Evolutionary conservation across 2,329 filamentous ascomycete genomes (phyloP).

Genomic region (Xylariaceae sp.): DNA sequence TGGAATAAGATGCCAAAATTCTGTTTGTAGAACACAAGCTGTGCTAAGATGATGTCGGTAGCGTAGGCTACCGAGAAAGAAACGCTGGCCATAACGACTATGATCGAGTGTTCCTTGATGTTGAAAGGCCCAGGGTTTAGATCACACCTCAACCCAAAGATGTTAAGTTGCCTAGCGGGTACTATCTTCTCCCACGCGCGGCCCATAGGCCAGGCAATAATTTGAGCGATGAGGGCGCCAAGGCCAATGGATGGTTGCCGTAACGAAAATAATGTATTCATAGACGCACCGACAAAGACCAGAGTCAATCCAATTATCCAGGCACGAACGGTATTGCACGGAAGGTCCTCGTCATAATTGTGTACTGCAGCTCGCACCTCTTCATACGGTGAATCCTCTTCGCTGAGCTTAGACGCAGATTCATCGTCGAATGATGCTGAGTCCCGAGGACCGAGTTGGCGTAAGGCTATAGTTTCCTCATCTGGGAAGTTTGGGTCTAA

Average conservation of each 20-base stretch:
- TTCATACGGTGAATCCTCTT: conserved; percentile 65
- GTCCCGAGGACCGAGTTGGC: conserved; percentile 24
- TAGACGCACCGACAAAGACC: conserved; percentile 59
- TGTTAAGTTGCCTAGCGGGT: conserved; percentile 52
- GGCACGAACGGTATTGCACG: conserved; percentile 67
- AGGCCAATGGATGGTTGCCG: conserved; percentile 64
- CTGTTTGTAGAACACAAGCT: conserved; percentile 72
- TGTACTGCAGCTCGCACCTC: conserved; percentile 67
- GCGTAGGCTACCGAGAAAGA: conserved; percentile 72
- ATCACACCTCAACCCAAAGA: conserved; percentile 57
- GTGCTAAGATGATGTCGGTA: conserved; percentile 73
- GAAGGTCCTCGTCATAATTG: conserved; percentile 66
- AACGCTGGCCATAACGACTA: conserved; percentile 72
- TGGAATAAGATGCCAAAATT: conserved; percentile 69
- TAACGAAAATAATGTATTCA: conserved; percentile 67
- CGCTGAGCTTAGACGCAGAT: conserved; percentile 39
- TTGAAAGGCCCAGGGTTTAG: conserved; percentile 73
- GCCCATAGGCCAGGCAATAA: conserved; percentile 66
- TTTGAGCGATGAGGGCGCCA: conserved; percentile 63
- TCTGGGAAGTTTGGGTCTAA: conserved; percentile 55
- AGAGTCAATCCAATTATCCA: conserved; percentile 65
- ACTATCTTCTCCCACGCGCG: conserved; percentile 61
- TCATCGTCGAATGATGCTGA: conserved; percentile 33
- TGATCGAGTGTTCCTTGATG: conserved; percentile 70
- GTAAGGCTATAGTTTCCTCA: conserved; percentile 44